Conservation (phyloP, 2,329 filamentous ascomycete species). For the Didymella segeticola region DNA sequence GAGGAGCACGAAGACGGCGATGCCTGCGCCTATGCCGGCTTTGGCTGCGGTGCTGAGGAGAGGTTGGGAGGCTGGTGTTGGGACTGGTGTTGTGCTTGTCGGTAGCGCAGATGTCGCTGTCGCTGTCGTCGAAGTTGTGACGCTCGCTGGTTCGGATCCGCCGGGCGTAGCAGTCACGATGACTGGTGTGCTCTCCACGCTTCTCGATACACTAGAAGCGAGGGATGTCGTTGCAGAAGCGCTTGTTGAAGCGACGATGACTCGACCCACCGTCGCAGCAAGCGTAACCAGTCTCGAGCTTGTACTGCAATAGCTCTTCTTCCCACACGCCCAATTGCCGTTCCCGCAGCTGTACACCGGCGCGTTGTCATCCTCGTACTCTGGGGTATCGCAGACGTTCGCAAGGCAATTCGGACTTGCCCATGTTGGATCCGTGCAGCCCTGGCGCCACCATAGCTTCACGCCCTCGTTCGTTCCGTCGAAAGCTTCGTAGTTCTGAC, state of each 20-base stretch:
- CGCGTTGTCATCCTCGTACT: slow-evolving; percentile 10
- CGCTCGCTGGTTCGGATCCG: too few species aligned
- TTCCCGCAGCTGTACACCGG: slow-evolving; percentile 13
- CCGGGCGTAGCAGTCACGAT: not conserved
- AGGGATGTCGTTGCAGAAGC: not conserved
- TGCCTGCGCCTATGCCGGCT: slow-evolving; percentile 18
- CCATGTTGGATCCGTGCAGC: slow-evolving; percentile 26
- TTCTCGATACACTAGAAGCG: not conserved
- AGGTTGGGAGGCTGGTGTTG: not conserved
- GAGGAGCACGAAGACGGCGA: slow-evolving; percentile 4
- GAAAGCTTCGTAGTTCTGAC: slow-evolving; percentile 17
- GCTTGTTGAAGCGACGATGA: not conserved
- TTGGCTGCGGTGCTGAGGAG: slow-evolving; percentile 11
- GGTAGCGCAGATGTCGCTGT: not conserved
- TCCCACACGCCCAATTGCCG: slow-evolving; percentile 13
- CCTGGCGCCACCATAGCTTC: slow-evolving; percentile 20
- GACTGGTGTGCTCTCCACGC: not conserved
- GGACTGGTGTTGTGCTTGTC: not conserved
- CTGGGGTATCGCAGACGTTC: slow-evolving; percentile 9
- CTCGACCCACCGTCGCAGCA: slow-evolving; percentile 10
- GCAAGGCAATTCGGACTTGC: slow-evolving; percentile 22
- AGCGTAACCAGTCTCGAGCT: slow-evolving; percentile 1
- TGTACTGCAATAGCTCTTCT: slow-evolving; percentile 6
- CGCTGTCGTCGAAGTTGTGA: not conserved
- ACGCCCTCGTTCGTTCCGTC: slow-evolving; percentile 14